phyloP scores from a whole-genome alignment of 2,329 filamentous ascomycete genomes.

The Fusarium xylarioides region DNA sequence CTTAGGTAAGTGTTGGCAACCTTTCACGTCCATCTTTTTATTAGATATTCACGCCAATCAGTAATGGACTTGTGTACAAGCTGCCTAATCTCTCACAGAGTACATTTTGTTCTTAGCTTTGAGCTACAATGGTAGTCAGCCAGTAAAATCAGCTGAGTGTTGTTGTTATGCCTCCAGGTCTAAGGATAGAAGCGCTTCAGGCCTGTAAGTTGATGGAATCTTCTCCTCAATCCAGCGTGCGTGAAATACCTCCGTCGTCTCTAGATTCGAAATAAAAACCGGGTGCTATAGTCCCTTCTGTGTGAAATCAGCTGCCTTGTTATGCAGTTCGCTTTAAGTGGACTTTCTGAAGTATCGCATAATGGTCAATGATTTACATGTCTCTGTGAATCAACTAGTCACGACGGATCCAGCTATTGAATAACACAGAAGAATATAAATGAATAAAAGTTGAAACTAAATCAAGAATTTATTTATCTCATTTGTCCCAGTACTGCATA shows the following conservation, averaged over 20 bases:
- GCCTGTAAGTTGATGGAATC: too few species aligned
- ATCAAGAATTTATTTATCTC: not conserved
- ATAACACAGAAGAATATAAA: accelerated
- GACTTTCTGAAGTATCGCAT: not conserved
- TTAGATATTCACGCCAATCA: too few species aligned
- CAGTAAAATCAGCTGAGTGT: too few species aligned
- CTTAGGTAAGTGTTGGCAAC: not conserved
- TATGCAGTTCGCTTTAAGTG: accelerated
- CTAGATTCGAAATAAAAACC: accelerated
- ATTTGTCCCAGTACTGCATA: not conserved
- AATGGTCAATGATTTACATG: not conserved
- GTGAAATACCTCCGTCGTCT: accelerated
- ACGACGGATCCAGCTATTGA: accelerated
- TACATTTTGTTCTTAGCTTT: not conserved
- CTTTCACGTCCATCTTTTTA: too few species aligned
- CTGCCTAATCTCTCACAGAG: accelerated
- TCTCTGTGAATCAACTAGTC: not conserved
- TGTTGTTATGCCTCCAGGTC: not conserved
- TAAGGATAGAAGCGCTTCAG: not conserved
- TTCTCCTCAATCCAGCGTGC: not conserved
- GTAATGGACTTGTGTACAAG: not conserved
- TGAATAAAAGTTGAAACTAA: not conserved
- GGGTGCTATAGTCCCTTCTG: accelerated
- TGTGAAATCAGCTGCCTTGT: accelerated
- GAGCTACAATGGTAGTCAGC: accelerated